Evolutionary conservation across 129 eudicot genomes (phyloP).

Genomic region (Deinandra increscens): DNA sequence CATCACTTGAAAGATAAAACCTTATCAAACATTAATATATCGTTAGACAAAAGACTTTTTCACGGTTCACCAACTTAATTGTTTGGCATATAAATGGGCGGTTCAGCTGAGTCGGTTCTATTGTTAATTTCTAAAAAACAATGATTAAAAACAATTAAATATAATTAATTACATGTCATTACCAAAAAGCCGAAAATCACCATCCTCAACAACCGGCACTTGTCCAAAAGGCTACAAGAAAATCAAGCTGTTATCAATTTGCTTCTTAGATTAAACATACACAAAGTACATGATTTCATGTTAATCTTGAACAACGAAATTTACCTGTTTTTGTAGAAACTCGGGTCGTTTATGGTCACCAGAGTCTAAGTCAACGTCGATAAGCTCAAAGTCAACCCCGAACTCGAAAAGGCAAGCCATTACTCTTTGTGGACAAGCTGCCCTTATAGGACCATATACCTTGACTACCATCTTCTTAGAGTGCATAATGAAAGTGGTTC

Average conservation of each 20-base stretch:
- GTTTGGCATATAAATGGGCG: no score
- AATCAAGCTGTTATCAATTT: background rate
- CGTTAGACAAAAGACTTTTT: no score
- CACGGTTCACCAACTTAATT: no score
- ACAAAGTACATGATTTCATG: background rate
- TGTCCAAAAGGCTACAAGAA: conserved; percentile 77
- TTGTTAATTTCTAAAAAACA: no score
- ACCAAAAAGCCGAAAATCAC: conserved; percentile 80
- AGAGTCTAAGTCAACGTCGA: conserved; percentile 53
- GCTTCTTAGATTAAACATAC: background rate
- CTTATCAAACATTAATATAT: no score
- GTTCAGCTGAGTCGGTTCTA: no score
- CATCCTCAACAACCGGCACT: conserved; percentile 79
- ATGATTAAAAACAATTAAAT: no score
- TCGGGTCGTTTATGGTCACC: conserved; percentile 59
- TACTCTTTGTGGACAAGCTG: conserved; percentile 79
- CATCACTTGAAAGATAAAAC: no score
- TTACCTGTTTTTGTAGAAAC: conserved; percentile 58
- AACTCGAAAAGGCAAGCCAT: conserved; percentile 71
- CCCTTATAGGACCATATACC: conserved; percentile 56
- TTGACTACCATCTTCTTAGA: conserved; percentile 59
- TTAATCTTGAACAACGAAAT: background rate
- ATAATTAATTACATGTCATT: no score
- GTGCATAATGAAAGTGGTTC: background rate
- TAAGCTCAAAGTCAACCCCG: conserved; percentile 54